Evolutionary conservation across 768 basidiomycete species (phyloP), one percentile per base, ranked within the genome.

Genomic region (Suillus luteus): DNA sequence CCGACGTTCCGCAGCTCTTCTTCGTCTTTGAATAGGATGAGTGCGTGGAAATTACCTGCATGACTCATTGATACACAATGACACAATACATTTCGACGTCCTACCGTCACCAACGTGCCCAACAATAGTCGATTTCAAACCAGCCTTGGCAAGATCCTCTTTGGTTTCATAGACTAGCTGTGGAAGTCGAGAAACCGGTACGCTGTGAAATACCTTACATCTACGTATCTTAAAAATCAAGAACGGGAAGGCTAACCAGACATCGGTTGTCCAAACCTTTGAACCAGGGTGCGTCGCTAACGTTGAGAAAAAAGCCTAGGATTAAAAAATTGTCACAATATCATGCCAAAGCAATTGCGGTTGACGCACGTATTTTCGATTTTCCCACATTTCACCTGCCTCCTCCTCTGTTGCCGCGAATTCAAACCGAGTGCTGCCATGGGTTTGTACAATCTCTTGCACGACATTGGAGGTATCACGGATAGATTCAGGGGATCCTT

Each of bases 251-350:
- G 59, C 79, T 63, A 75, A 92, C 92, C 95, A 96, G 35, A 95
- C 94, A 74, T 95, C 94, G 1, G 95, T 96, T 27, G 88, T 90
- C 93, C 92, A 95, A 65, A 85, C 86, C 48, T 84, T 85, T 19
- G 79, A 76, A 11, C 85, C 91, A 15, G 90, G 89, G 59, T 85
- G 72, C 3, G 86, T 79, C 4, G 85, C 85, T 65, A 94, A 68
- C 27, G 87, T 88, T 31, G 87, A 88, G 79, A 84, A 89, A 44
- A 95, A 74, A 5, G 91, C 57, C 57, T 58, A 31, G 7, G 3
- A 43, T 41, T 12, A 5, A 40, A 41, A 11, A 0, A 41, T 58
- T 19, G 5, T 41, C 24, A 41, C 17, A 19, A 27, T 58, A 41
- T 41, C 17, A 41, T 3, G 41, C 27, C 11, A 58, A 41, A 41